phyloP scores from a whole-genome alignment of 352 stramenopile genomes.

The Pythium periplocum region DNA sequence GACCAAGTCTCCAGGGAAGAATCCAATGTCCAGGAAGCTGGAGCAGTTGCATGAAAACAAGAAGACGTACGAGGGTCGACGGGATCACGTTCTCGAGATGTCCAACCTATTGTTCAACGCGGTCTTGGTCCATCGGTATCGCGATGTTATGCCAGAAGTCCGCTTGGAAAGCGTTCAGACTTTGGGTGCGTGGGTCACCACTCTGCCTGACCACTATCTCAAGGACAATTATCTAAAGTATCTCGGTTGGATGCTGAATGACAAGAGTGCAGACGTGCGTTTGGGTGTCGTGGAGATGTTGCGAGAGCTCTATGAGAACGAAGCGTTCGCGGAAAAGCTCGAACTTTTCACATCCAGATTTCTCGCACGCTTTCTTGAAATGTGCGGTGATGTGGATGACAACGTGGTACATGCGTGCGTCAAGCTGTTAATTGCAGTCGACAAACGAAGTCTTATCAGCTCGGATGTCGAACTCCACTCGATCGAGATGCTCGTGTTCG shows the following conservation, averaged over 20 bases:
- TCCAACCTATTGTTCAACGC: conserved; percentile 68
- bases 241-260: conserved; percentile 92
- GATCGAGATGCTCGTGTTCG: conserved; percentile 80
- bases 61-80: conserved; percentile 51
- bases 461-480: conserved; percentile 70
- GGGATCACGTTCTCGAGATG: conserved; percentile 51
- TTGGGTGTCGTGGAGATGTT: conserved; percentile 81
- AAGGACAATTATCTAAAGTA: conserved; percentile 96
- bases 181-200: conserved; percentile 80
- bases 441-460: conserved; percentile 79
- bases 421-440: conserved; percentile 68
- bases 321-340: conserved; percentile 54
- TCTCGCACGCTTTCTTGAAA: conserved; percentile 65
- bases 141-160: conserved; percentile 92
- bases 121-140: conserved; percentile 80
- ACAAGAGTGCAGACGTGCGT: conserved; percentile 86
- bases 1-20: conserved; percentile 12
- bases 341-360: conserved; percentile 81
- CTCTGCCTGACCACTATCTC: conserved; percentile 88
- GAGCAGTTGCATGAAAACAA: conserved; percentile 67
- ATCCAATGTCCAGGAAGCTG: conserved; percentile 34
- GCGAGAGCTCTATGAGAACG: conserved; percentile 75
- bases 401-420: conserved; percentile 65
- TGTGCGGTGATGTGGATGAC: conserved; percentile 80
- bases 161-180: conserved; percentile 75